A percentile compares a stretch with the other conserved stretches of the same genome.
These are phyloP conservation scores for Kluyveromyces siamensis DNA, from an alignment of 805 yeast species.

Conservation along the genomic window DNA sequence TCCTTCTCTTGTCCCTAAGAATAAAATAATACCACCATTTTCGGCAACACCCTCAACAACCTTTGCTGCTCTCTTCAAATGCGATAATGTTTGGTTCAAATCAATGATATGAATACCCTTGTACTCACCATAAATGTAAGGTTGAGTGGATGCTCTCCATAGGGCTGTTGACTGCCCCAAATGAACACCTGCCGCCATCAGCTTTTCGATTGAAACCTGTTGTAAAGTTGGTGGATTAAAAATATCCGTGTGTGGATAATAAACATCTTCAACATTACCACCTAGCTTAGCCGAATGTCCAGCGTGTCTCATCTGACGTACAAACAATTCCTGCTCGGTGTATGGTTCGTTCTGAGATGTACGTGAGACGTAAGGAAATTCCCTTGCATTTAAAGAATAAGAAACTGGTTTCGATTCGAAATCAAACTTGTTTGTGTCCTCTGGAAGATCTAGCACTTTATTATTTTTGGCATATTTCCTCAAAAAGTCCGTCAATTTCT, in stretches of 20 bases:
- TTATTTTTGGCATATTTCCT: conserved; percentile 19
- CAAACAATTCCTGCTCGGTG: conserved; percentile 64
- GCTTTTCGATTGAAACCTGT: conserved; percentile 55
- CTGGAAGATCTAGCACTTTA: conserved; percentile 12
- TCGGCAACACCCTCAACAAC: conserved; percentile 77
- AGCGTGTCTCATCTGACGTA: conserved; percentile 63
- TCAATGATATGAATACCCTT: conserved; percentile 90
- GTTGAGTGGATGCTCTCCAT: conserved; percentile 76
- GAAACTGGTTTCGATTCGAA: neutral
- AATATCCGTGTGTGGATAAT: conserved; percentile 60
- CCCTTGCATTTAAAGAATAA: conserved; percentile 5
- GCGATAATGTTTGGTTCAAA: conserved; percentile 69
- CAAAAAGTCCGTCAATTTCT: conserved; percentile 21
- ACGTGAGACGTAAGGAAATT: conserved; percentile 52
- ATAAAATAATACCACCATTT: conserved; percentile 77
- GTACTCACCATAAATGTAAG: conserved; percentile 79
- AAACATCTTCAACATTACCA: conserved; percentile 49
- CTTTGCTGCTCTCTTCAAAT: conserved; percentile 71
- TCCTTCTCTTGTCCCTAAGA: conserved; percentile 76
- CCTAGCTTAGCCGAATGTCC: conserved; percentile 51
- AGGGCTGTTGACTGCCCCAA: conserved; percentile 81
- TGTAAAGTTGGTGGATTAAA: conserved; percentile 47
- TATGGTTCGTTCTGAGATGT: conserved; percentile 58
- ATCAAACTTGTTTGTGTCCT: conserved; percentile 4
- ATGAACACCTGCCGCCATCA: conserved; percentile 90